A percentile compares a stretch with the other conserved stretches of the same genome.
Evolutionary conservation across 768 basidiomycete genomes (phyloP).

Genomic region (Candolleomyces efflorescens): DNA sequence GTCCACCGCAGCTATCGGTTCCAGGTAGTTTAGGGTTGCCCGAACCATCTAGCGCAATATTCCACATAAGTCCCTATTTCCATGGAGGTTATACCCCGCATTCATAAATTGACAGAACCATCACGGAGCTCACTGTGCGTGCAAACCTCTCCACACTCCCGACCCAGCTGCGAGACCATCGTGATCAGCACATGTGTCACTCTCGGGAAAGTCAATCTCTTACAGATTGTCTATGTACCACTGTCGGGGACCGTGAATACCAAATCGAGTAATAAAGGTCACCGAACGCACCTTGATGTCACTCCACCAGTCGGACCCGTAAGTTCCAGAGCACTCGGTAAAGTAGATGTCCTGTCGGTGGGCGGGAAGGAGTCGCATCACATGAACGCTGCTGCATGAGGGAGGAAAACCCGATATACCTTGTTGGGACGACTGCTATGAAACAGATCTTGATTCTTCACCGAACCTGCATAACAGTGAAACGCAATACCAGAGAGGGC

Average conservation of each 20-base stretch:
- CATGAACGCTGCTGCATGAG: too few species aligned
- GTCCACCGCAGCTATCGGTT: conserved; percentile 53
- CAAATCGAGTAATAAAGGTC: background rate
- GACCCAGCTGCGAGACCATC: conserved; percentile 20
- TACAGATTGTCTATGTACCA: conserved; percentile 67
- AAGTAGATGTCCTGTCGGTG: conserved; percentile 40
- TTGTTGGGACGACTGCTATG: conserved; percentile 52
- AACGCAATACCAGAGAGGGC: conserved; percentile 65
- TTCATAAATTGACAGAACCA: background rate
- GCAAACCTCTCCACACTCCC: conserved; percentile 25
- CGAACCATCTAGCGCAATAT: conserved; percentile 58
- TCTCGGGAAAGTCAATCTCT: background rate
- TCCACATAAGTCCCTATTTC: conserved; percentile 65
- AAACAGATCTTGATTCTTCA: conserved; percentile 52
- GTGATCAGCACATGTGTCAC: background rate
- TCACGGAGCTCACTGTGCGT: conserved; percentile 35
- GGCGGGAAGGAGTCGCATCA: background rate
- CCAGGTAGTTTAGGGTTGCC: conserved; percentile 66
- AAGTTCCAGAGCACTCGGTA: conserved; percentile 62
- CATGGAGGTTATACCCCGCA: conserved; percentile 11
- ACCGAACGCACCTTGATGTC: conserved; percentile 59
- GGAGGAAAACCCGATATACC: conserved; percentile 19
- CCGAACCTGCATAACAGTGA: conserved; percentile 65
- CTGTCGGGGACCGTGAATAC: conserved; percentile 21
- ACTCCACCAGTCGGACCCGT: conserved; percentile 73